Conservation (phyloP, 1,284 basidiomycete genomes). For the Ustilago nuda region DNA sequence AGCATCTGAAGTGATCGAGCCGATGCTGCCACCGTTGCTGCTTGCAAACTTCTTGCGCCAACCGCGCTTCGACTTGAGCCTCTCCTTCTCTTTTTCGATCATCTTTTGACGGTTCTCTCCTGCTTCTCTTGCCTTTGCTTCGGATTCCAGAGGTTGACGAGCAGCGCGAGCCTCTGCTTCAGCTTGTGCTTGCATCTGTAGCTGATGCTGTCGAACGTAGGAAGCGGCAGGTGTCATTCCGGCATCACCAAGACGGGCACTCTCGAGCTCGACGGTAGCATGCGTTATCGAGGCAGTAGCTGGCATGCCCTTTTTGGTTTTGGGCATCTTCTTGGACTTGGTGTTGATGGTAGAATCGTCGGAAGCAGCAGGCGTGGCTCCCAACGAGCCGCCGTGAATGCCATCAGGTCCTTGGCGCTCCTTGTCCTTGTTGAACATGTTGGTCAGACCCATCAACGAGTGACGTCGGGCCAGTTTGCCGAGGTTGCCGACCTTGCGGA, state of each 20-base stretch:
- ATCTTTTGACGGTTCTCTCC: slow-evolving; percentile 70
- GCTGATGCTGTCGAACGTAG: slow-evolving; percentile 83
- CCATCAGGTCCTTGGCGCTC: slow-evolving; percentile 74
- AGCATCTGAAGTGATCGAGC: slow-evolving; percentile 44
- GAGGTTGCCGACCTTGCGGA: slow-evolving; percentile 92
- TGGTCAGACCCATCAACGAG: slow-evolving; percentile 90
- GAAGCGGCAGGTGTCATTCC: slow-evolving; percentile 92
- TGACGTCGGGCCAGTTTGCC: slow-evolving; percentile 91
- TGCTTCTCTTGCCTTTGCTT: slow-evolving; percentile 70
- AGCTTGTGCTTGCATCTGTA: slow-evolving; percentile 75
- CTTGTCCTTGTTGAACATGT: slow-evolving; percentile 77
- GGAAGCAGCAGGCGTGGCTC: slow-evolving; percentile 69
- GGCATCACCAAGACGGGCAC: slow-evolving; percentile 74
- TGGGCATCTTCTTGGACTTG: slow-evolving; percentile 68
- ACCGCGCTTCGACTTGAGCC: slow-evolving; percentile 67
- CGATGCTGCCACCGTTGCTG: slow-evolving; percentile 43
- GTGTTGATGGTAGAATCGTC: slow-evolving; percentile 69
- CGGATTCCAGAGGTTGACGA: slow-evolving; percentile 74
- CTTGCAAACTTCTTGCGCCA: slow-evolving; percentile 70
- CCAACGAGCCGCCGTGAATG: slow-evolving; percentile 73
- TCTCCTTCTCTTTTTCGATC: slow-evolving; percentile 70
- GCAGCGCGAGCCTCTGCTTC: slow-evolving; percentile 70
- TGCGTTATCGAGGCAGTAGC: slow-evolving; percentile 83
- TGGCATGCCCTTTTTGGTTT: slow-evolving; percentile 74
- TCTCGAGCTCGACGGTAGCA: slow-evolving; percentile 86